Base-by-base conservation (phyloP, 1,284 basidiomycete species). In the Moesziomyces globuligerus region DNA sequence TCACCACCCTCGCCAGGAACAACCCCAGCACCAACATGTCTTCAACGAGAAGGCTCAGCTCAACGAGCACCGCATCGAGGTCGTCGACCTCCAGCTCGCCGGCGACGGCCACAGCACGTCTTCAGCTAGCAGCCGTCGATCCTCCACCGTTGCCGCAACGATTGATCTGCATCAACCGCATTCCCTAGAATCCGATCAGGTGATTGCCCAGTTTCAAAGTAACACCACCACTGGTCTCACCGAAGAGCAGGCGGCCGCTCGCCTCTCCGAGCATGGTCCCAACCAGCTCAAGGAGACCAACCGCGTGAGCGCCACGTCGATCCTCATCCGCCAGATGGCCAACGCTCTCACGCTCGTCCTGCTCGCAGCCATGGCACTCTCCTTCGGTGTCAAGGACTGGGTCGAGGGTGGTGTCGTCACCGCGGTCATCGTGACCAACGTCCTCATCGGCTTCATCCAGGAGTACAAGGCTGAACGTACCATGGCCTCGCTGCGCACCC, bases 371-470 rank as follows among this genome's bases (percentile, higher is more conserved):
- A 85, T 89, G 83, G 86, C 86, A 4, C 84, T 89, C 8, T 88
- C 87, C 13, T 88, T 89, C 61, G 88, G 76, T 42, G 72, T 80
- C 50, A 56, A 66, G 61, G 87, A 87, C 64, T 90, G 86, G 83
- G 86, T 89, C 60, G 87, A 87, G 74, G 88, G 87, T 20, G 88
- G 86, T 50, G 88, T 89, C 47, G 88, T 89, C 64, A 86, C 87
- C n/a, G 87, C 86, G 7, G 86, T 90, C 40, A 76, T 79, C 40
- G 52, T 72, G 41, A 69, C 70, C 61, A 79, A 79, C 45, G 70
- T 78, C 24, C 57, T 65, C 52, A 74, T 79, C 38, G 77, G 76
- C 34, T 79, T 79, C 45, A 54, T 70, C 36, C 77, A 79, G 49
- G 77, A 79, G 58, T 78, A 71, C 51, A 74, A 76, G 54, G 77